Evolutionary conservation across 768 basidiomycete species (phyloP).

Genomic region (Suillus alpinus): DNA sequence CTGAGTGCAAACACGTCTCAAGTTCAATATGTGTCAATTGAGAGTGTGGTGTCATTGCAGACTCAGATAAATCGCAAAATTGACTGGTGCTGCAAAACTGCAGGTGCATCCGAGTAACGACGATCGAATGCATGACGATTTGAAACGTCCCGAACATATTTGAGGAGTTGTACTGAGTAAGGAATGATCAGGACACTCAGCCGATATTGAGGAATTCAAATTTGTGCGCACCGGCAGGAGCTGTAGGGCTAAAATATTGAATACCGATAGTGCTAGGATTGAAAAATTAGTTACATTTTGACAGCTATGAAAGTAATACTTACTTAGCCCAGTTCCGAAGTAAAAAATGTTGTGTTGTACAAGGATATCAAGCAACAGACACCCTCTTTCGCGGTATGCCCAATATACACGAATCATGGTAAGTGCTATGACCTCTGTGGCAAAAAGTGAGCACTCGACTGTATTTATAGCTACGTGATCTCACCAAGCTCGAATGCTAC

Average conservation of each 20-base stretch:
- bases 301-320: not conserved
- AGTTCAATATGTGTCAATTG: not conserved
- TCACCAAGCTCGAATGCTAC: not conserved
- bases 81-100: not conserved
- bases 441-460: not conserved
- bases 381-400: not conserved
- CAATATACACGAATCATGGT: slow-evolving; percentile 1
- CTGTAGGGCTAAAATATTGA: not conserved
- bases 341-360: not conserved
- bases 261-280: not conserved
- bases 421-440: not conserved
- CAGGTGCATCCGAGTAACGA: not conserved
- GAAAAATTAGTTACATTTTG: not conserved
- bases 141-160: not conserved
- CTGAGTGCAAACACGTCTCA: not conserved
- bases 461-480: not conserved
- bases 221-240: not conserved
- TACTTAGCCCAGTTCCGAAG: not conserved
- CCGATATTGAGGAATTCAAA: not conserved
- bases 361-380: not conserved
- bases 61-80: not conserved
- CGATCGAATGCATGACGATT: not conserved
- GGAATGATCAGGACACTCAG: not conserved
- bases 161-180: not conserved
- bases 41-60: not conserved